Base-by-base conservation (phyloP, 768 basidiomycete species). In the Boletus subparvulus region DNA sequence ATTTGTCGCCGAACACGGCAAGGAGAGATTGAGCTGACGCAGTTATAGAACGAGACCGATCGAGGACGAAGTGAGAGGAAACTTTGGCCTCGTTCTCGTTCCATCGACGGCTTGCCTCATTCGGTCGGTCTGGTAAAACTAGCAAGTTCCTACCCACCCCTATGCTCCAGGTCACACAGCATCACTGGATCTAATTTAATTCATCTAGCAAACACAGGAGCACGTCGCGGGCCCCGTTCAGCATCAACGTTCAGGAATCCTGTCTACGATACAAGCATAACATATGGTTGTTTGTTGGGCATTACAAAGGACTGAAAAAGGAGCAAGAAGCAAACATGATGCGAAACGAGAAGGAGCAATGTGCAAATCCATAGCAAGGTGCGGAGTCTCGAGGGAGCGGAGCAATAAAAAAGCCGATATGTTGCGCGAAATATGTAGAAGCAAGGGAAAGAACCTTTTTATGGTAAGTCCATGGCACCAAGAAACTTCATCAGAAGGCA, bases 231-330 rank as follows among this genome's bases (percentile, higher is more conserved):
- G 46, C 32, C 37, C 49, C 41, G 24, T 54, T 26, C 55, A 47
- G 50, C 48, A 14, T 56, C 45, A 32, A 42, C 57, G 39, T 61
- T 57, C 52, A 28, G 50, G 46, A 52, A 47, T 47, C 47, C 21
- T 54, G 52, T 64, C 62, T 70, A 70, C 62, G 66, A 62, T 70
- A 72, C 69, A 70, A 64, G 61, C 68, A 60, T 57, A 52, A 60
- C 61, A 57, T 62, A 53, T 35, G 58, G 46, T 43, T 50, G 45
- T 60, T 56, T 58, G 56, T 54, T 52, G 56, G 50, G 42, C 66
- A 59, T 61, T 72, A 70, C 68, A 70, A 50, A 41, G 37, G 42
- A 55, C 36, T 46, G 41, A 47, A 46, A 53, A 37, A 37, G 16
- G 39, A 32, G 50, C 41, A 49, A 44, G 51, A 51, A 42, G 52